These are phyloP conservation scores for Eimeria tenella DNA, from an alignment of 169 alveolate genomes.

Conservation along the genomic window DNA sequence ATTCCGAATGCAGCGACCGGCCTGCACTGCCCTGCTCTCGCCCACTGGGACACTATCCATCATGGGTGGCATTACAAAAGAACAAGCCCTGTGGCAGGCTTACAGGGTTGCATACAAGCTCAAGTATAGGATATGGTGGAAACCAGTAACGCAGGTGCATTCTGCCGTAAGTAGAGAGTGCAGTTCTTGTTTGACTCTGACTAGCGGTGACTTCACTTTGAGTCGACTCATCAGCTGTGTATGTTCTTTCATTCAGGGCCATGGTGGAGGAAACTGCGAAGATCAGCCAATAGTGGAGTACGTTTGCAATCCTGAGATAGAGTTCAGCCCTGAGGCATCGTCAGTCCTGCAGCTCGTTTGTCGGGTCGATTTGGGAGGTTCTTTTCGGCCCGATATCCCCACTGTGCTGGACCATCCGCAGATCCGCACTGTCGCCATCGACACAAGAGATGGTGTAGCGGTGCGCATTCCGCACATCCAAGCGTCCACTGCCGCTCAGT, in stretches of 20 bases:
- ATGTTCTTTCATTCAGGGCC: not conserved
- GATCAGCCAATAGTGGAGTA: not conserved
- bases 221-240: no score
- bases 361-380: conserved; percentile 69
- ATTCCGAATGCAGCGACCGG: conserved; percentile 58
- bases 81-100: conserved; percentile 78
- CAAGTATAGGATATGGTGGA: conserved; percentile 62
- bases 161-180: not conserved
- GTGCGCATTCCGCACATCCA: conserved; percentile 43
- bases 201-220: not conserved
- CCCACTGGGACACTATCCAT: conserved; percentile 64
- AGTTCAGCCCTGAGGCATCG: conserved; percentile 53
- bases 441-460: conserved; percentile 70
- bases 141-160: not conserved
- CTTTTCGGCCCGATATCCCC: conserved; percentile 44
- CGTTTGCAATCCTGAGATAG: conserved; percentile 28
- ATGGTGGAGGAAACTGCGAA: not conserved
- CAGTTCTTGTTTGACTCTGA: not conserved
- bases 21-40: conserved; percentile 71
- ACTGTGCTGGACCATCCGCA: conserved; percentile 42
- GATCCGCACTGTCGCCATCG: conserved; percentile 36
- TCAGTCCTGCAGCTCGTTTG: conserved; percentile 71
- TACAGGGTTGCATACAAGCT: conserved; percentile 70
- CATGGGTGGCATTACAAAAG: conserved; percentile 77
- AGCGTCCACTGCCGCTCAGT: not conserved